A percentile compares a stretch with the other conserved stretches of the same genome.
Evolutionary conservation across 2,329 filamentous ascomycete genomes (phyloP).

Genomic region (Xylaria hypoxylon): DNA sequence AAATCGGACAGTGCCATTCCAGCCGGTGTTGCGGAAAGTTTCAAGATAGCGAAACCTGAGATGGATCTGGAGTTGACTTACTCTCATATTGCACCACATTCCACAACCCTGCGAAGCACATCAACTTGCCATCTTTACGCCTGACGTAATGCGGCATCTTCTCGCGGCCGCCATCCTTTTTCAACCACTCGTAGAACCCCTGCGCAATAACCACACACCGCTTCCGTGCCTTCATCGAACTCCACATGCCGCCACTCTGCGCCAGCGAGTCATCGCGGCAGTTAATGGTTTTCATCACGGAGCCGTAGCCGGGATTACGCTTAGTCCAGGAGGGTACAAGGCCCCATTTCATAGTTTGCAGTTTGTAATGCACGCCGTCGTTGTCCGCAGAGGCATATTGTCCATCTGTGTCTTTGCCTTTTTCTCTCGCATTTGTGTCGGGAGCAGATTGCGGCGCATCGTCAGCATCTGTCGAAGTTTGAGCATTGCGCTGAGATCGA

Average conservation of each 20-base stretch:
- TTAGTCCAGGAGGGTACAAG: constrained; percentile 95
- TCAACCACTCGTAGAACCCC: constrained; percentile 97
- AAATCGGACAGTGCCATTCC: not conserved
- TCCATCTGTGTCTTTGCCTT: constrained; percentile 26
- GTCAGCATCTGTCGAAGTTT: constrained; percentile 40
- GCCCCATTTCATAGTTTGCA: constrained; percentile 97
- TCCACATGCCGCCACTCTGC: constrained; percentile 87
- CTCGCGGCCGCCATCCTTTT: constrained; percentile 76
- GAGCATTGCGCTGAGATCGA: constrained; percentile 35
- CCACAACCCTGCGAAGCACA: constrained; percentile 94
- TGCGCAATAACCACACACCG: constrained; percentile 88
- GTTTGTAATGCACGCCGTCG: constrained; percentile 71
- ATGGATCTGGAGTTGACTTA: constrained; percentile 48
- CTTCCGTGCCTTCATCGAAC: constrained; percentile 87
- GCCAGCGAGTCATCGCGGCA: constrained; percentile 89
- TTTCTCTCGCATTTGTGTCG: not conserved
- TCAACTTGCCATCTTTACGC: constrained; percentile 82
- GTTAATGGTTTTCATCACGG: constrained; percentile 90
- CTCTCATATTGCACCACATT: constrained; percentile 86
- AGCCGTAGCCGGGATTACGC: constrained; percentile 79
- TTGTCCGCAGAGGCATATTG: constrained; percentile 15
- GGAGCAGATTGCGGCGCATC: constrained; percentile 7
- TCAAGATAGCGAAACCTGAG: not conserved
- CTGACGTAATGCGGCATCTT: constrained; percentile 88
- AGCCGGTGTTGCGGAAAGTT: not conserved